Base-by-base conservation (phyloP, 495 filamentous ascomycete genomes). In the Annulohypoxylon moriforme region DNA sequence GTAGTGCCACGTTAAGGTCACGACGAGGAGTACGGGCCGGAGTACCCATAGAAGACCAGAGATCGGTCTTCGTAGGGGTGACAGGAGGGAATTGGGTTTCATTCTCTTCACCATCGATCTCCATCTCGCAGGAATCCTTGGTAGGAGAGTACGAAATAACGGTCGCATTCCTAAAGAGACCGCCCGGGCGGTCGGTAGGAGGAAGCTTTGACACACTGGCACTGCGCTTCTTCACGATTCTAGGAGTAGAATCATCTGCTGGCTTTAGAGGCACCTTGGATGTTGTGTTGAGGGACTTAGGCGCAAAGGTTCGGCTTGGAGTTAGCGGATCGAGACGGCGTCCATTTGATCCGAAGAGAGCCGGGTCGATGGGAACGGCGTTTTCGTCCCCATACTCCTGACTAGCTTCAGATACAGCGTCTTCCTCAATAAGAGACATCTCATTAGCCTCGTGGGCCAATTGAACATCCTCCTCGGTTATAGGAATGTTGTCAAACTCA, bases 211-310 rank as follows among this genome's bases (percentile, higher is more conserved):
- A 90, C 79, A 72, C 88, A 76, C 82, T 92, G 80, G 71, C 85
- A 82, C 71, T 83, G 69, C 68, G 87, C 65, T 77, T 88, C 87
- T 78, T 83, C 5, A 67, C 47, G 47, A 78, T 60, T 55, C 87
- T 74, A 3, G 90, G 88, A 1, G 86, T 88, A 1, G 87, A 83
- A 0, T 91, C 84, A 14, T 89, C 90, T 46, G 88, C 89, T 0
- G 88, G 83, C 77, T 91, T 92, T 25, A 94, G 79, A 4, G 92
- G 91, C 0, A 94, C 90, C 80, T 93, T 94, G 13, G 89, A 90
- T 0, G 92, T 87, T 0, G 92, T 94, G 74, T 92, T 89, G 62
- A 91, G 84, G 13, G 87, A 61, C 9, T 75, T 69, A 2, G 61
- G 29, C 7, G 64, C 66, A 25, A 77, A 36, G 10, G 50, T 61